Evolutionary conservation across 768 basidiomycete species (phyloP).

Genomic region (Russula compacta): DNA sequence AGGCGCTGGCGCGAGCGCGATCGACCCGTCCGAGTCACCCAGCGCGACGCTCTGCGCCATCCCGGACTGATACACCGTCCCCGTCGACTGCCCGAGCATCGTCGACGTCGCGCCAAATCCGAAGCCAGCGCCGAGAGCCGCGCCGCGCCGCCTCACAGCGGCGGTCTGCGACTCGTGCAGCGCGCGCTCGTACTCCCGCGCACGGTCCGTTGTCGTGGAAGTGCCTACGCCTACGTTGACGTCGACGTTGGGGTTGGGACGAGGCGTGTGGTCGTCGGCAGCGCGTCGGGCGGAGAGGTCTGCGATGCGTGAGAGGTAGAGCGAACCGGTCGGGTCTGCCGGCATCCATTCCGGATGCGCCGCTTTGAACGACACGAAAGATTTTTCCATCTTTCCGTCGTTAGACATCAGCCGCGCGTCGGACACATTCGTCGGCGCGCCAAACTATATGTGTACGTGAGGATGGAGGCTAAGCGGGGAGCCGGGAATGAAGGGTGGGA

Average conservation of each 20-base stretch:
- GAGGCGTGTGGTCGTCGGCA: slow-evolving; percentile 9
- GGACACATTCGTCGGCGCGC: slow-evolving; percentile 61
- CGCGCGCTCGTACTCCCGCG: slow-evolving; percentile 70
- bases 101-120: slow-evolving; percentile 34
- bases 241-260: background rate
- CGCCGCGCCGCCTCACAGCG: slow-evolving; percentile 35
- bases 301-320: slow-evolving; percentile 82
- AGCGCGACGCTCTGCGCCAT: slow-evolving; percentile 65
- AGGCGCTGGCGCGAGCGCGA: slow-evolving; percentile 19
- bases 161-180: slow-evolving; percentile 58
- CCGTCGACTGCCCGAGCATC: slow-evolving; percentile 29
- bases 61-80: slow-evolving; percentile 34
- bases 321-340: slow-evolving; percentile 78
- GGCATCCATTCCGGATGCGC: slow-evolving; percentile 96
- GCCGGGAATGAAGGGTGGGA: background rate
- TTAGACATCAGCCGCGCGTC: slow-evolving; percentile 77
- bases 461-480: background rate
- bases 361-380: slow-evolving; percentile 91
- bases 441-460: slow-evolving; percentile 45
- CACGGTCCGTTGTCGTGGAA: slow-evolving; percentile 33
- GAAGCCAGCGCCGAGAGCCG: slow-evolving; percentile 23
- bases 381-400: slow-evolving; percentile 99
- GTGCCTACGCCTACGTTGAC: background rate
- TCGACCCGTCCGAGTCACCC: slow-evolving; percentile 65
- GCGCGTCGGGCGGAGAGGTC: slow-evolving; percentile 14